Base-by-base conservation (phyloP, 2,329 filamentous ascomycete species). In the Arthrobotrys iridis region DNA sequence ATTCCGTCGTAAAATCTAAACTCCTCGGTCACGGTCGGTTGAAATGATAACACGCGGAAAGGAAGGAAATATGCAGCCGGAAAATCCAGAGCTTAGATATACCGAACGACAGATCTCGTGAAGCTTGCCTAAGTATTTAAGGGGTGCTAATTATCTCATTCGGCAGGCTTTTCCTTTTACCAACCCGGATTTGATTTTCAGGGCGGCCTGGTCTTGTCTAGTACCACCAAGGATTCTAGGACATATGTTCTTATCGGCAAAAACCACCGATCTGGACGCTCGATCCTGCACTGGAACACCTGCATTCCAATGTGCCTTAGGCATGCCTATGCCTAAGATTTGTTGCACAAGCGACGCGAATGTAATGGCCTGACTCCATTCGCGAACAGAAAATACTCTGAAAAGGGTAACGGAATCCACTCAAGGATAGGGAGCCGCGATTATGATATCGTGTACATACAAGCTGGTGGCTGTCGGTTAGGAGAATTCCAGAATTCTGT, bases 311-410 rank as follows among this genome's bases (percentile, higher is more conserved):
- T 4, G 15, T 13, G 57, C 66, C 66, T 71, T 3, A 71, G 66
- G 66, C 66, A 71, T 63, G 66, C 58, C 66, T 37, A 13, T 58
- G 33, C 65, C 57, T 70, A 26, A 30, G 43, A n/a, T 52, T 18
- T 45, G 55, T 48, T 24, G 33, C 37, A 35, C 24, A 33, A 33
- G 4, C 10, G n/a, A 37, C n/a, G 50, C 26, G 28, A 24, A n/a
- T n/a, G n/a, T n/a, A 30, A 24, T 37, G 50, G 15, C 50, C 35
- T 55, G 48, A 18, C 30, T 28, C 15, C 15, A 18, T n/a, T 52
- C 15, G 48, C 7, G n/a, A 35, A 52, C 15, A 52, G 48, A 52
- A 52, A n/a, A n/a, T n/a, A n/a, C n/a, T n/a, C n/a, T n/a, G n/a
- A n/a, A n/a, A n/a, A n/a, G n/a, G n/a, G n/a, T n/a, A n/a, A n/a